Evolutionary conservation across 768 basidiomycete species (phyloP).

Genomic region (Sporobolomyces roseus): DNA sequence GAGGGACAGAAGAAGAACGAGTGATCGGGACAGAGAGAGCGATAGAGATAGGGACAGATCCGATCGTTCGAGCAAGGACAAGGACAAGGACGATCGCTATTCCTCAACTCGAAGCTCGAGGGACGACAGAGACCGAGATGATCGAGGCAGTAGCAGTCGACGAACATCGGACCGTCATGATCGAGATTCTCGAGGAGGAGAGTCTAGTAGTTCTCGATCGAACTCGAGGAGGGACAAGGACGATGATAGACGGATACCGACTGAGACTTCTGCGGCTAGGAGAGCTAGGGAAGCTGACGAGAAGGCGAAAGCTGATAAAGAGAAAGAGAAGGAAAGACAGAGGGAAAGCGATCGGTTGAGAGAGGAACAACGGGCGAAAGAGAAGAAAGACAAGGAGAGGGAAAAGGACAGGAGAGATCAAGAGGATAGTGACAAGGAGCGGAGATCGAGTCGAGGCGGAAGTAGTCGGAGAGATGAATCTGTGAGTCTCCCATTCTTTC

Average conservation of each 20-base stretch:
- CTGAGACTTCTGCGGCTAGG: not conserved
- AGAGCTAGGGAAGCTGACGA: slow-evolving; percentile 10
- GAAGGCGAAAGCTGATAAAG: slow-evolving; percentile 13
- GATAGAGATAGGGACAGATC: slow-evolving; percentile 8
- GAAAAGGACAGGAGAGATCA: not conserved
- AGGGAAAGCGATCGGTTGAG: slow-evolving; percentile 7
- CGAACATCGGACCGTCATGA: slow-evolving; percentile 10
- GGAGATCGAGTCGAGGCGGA: slow-evolving; percentile 2
- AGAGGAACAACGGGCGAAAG: slow-evolving; percentile 15
- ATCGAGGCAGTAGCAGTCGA: not conserved
- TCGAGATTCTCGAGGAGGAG: slow-evolving; percentile 9
- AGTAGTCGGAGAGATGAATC: not conserved
- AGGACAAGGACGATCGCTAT: too few species aligned
- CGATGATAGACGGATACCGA: not conserved
- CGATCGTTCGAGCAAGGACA: not conserved
- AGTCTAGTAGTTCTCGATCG: not conserved
- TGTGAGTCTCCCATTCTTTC: not conserved
- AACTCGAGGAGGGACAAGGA: slow-evolving; percentile 16
- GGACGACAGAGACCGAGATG: slow-evolving; percentile 5
- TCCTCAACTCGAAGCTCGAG: not conserved
- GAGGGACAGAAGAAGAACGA: slow-evolving; percentile 3
- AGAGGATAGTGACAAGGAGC: slow-evolving; percentile 1
- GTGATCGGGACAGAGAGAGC: slow-evolving; percentile 7
- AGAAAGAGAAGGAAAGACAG: slow-evolving; percentile 28
- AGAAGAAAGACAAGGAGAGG: not conserved